Percentiles rank a stretch among this genome's conserved stretches.
These are phyloP conservation scores for Leccinum solheimii DNA, from an alignment of 1,284 basidiomycete species.

Conservation along the genomic window DNA sequence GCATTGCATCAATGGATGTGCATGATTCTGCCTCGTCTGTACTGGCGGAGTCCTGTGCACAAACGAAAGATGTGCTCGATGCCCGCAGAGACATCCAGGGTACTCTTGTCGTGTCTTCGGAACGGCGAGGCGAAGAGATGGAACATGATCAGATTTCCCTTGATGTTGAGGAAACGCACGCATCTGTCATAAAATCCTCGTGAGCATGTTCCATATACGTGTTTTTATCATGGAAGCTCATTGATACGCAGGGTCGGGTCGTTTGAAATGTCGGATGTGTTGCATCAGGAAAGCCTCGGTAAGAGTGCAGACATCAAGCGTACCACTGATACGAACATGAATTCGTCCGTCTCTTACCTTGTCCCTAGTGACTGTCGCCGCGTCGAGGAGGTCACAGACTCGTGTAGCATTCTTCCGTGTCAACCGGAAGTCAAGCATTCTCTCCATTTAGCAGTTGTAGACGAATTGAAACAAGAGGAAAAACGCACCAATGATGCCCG, in stretches of 20 bases:
- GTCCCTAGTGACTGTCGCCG: neutral
- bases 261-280: neutral
- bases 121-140: neutral
- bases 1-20: neutral
- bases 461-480: neutral
- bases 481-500: neutral
- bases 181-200: neutral
- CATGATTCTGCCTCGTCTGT: neutral
- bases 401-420: neutral
- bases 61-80: neutral
- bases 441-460: neutral
- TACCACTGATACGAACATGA: neutral
- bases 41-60: neutral
- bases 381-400: neutral
- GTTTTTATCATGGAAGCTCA: slow-evolving; percentile 4
- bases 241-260: neutral
- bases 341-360: neutral
- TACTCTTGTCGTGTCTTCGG: neutral
- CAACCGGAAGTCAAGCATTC: neutral
- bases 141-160: neutral
- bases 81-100: neutral
- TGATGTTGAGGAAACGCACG: neutral
- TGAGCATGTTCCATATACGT: slow-evolving; percentile 1
- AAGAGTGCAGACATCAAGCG: neutral
- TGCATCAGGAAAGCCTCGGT: neutral